Conservation (phyloP, 2,329 filamentous ascomycete species). For the Cladorrhinum sp. region DNA sequence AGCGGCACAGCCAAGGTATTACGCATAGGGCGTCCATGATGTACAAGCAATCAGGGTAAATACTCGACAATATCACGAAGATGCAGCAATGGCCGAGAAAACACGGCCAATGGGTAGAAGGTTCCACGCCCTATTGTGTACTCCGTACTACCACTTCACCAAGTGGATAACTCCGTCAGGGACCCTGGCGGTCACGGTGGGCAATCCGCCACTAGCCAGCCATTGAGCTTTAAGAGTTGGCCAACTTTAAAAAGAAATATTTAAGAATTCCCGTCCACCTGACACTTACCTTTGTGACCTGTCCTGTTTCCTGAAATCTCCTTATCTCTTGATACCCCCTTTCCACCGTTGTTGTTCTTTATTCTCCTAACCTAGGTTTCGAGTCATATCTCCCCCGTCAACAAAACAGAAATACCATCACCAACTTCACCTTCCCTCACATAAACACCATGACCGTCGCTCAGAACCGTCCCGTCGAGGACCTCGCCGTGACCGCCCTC, state of each 20-base stretch:
- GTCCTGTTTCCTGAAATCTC: neutral
- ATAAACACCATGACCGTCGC: conserved; percentile 14
- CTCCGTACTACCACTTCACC: conserved; percentile 4
- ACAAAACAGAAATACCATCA: neutral
- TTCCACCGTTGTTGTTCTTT: neutral
- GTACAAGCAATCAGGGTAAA: neutral
- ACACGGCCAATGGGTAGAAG: neutral
- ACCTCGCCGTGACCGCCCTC: conserved; percentile 27
- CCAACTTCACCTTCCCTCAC: neutral
- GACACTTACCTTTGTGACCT: conserved; percentile 5
- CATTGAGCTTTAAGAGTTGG: neutral
- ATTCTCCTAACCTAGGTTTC: neutral
- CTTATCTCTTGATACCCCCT: neutral
- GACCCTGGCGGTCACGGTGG: neutral
- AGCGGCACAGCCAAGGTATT: neutral
- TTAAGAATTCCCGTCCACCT: neutral
- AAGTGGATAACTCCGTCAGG: conserved; percentile 10
- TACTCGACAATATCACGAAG: neutral
- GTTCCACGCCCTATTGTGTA: conserved; percentile 3
- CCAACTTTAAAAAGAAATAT: neutral
- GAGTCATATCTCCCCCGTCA: conserved; percentile 1
- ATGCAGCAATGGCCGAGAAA: neutral
- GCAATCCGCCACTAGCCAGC: neutral
- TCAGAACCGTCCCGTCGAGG: conserved; percentile 19
- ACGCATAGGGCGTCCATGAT: neutral